These are phyloP conservation scores for Eutrema yunnanense DNA, from an alignment of 345 rosid genomes.

Conservation along the genomic window DNA sequence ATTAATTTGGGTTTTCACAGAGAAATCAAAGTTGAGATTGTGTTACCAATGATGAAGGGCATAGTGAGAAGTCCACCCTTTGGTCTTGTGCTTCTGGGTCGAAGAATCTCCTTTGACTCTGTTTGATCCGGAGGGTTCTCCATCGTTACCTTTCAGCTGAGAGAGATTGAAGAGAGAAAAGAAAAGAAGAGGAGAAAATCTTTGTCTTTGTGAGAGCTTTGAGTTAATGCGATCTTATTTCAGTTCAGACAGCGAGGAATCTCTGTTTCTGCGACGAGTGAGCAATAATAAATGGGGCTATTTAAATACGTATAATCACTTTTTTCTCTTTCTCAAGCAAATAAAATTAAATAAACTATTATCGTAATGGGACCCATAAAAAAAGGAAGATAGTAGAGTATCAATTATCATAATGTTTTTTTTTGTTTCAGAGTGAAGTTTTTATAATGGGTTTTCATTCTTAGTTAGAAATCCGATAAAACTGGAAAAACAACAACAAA, in stretches of 20 bases:
- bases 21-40: neutral
- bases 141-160: conserved; percentile 14
- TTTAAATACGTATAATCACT: neutral
- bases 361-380: neutral
- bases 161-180: neutral
- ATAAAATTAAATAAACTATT: neutral
- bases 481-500: neutral
- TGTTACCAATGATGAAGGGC: conserved; percentile 73
- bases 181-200: conserved; percentile 12
- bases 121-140: conserved; percentile 40
- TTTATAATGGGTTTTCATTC: neutral
- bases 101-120: conserved; percentile 25
- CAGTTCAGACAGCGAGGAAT: conserved; percentile 39
- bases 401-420: neutral
- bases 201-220: conserved; percentile 27
- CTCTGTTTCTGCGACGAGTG: conserved; percentile 36
- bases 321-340: neutral
- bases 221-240: conserved; percentile 26
- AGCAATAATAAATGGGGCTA: conserved; percentile 27
- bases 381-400: neutral
- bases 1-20: neutral
- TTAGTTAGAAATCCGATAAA: neutral
- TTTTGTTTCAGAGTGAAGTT: neutral
- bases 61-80: conserved; percentile 69
- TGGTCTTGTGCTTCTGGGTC: conserved; percentile 19